Evolutionary conservation across 139 green algal genomes (phyloP), one percentile per base, ranked within the genome.

Genomic region (Haematococcus sp.): DNA sequence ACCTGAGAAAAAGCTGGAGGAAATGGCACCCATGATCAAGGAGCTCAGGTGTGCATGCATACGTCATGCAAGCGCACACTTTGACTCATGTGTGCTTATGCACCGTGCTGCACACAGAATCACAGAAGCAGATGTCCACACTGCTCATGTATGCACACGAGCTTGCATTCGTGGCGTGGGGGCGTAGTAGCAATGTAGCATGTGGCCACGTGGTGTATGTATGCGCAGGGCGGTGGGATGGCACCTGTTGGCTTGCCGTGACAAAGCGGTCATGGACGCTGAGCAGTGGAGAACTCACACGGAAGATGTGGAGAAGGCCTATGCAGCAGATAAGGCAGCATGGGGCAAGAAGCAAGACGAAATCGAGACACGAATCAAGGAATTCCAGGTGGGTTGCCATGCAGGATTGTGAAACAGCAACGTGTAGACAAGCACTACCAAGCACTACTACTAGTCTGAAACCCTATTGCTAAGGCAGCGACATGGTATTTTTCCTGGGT

Each of bases 1-100:
- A 28, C 71, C 84, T 17, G 79, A 83, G 34, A 86, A 86, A 49
- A 90, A 90, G 76, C 59, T 90, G 7, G 84, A 90, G 60, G 81
- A 84, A 2, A 83, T 86, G 74, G 77, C 76, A 19, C 81, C 84
- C 20, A 65, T 87, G 27, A 77, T 87, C 74, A 90, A 90, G 64
- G 84, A 90, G 63, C 76, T 87, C 9, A 87, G 81, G 84, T 87
- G 70, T 54, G 82, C 23, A 60, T 4, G 43, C 2, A 43, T 5
- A 69, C 19, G 19, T n/a, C 66, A 72, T 23, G 49, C 35, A 56
- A 23, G n/a, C n/a, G 30, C 23, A 65, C n/a, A 34, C 58, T 22
- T 19, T 49, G 40, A 49, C n/a, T n/a, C n/a, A n/a, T n/a, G n/a
- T 25, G 58, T 65, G 58, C n/a, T 16, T 65, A 71, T 28, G 35